Base-by-base conservation (phyloP, 805 yeast species). In the Priceomyces melissophilus region DNA sequence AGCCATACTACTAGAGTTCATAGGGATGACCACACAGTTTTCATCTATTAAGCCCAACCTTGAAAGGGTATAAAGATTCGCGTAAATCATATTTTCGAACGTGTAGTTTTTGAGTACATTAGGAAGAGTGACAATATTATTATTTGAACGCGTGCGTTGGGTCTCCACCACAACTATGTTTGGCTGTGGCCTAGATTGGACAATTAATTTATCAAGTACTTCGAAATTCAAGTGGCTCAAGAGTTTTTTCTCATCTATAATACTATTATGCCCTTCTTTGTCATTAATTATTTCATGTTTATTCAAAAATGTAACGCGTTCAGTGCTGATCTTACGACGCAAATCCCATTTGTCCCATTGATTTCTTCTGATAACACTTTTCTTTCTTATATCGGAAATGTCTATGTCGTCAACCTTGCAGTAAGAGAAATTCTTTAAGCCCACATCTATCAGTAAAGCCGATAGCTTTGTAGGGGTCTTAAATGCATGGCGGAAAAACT, bases 391-490 rank as follows among this genome's bases (percentile, higher is more conserved):
- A 20, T 10, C 26, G 5, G 17, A 10, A 16, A 39, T 11, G 30
- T 39, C 35, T 16, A 32, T 20, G 3, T 30, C 32, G 17, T 17
- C 30, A 10, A 38, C 33, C 15, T 58, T 52, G 48, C 73, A 67
- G 42, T 60, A 67, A 7, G 71, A 58, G 44, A 69, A 67, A 53
- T 69, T 68, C 50, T 67, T 67, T 41, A 69, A 45, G 5, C 75
- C 75, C 10, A 69, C 58, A 43, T 69, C 75, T 7, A 69, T 54
- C 16, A 71, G 54, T 3, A 66, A 41, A 2, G 57, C 40, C 27
- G 50, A 40, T 17, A 53, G 40, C 7, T 33, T 45, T n/a, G 31
- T 8, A 2, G 25, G 8, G 8, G 25, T 20, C 7, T 20, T 20
- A 4, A 20, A 20, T 20, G 8, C 7, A 20, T 8, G 12, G 13